Conservation (phyloP, 768 basidiomycete genomes). For the Termitomyces sp. region DNA sequence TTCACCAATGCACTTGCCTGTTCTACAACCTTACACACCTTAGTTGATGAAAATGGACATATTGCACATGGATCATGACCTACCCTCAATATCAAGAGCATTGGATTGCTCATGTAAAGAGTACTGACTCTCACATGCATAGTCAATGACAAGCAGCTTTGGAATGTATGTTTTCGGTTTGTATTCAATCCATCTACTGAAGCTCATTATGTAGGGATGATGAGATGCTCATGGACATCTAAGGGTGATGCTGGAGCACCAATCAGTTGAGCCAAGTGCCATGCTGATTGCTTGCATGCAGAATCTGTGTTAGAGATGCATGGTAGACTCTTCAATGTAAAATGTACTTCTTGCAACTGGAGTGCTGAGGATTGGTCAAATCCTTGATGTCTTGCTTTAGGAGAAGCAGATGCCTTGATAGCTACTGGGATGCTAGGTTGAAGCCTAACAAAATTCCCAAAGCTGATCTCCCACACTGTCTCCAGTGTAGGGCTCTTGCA, state of each 20-base stretch:
- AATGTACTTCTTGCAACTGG: background rate
- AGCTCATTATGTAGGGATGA: slow-evolving; percentile 21
- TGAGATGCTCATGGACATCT: slow-evolving; percentile 14
- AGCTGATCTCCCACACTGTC: slow-evolving; percentile 26
- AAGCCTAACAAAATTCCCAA: slow-evolving; percentile 17
- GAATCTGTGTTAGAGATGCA: slow-evolving; percentile 6
- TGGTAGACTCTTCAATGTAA: background rate
- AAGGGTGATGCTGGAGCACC: slow-evolving; percentile 28
- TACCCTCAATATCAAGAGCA: slow-evolving; percentile 33
- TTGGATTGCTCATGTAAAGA: slow-evolving; percentile 35
- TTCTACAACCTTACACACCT: slow-evolving; percentile 36
- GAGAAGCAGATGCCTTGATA: background rate
- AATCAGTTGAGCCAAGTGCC: slow-evolving; percentile 20
- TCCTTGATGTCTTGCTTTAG: background rate
- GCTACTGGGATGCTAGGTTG: background rate
- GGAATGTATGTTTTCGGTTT: slow-evolving; percentile 45
- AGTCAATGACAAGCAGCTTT: slow-evolving; percentile 46
- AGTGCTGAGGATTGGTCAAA: background rate
- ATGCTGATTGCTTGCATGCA: background rate
- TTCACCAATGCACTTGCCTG: slow-evolving; percentile 34
- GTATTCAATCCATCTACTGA: background rate
- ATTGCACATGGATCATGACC: slow-evolving; percentile 35
- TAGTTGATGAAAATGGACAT: slow-evolving; percentile 45
- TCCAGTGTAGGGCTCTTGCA: slow-evolving; percentile 24
- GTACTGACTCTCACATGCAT: slow-evolving; percentile 41